Conservation (phyloP, 306 rosid species). For the Quercus ilex region DNA sequence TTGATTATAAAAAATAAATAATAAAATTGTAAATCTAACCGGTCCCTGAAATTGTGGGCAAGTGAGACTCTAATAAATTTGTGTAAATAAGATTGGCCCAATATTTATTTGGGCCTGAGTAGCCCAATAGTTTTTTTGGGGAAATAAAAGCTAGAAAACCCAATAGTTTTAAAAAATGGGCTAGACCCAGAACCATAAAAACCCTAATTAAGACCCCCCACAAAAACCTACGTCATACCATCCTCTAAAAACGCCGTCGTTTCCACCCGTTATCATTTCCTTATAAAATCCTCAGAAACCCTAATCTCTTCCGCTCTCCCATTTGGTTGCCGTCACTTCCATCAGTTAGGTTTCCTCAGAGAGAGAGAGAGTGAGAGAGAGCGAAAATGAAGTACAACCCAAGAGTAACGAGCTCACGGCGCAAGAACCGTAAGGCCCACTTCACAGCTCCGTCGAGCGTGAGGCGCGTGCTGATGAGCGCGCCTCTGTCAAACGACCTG, state of each 20-base stretch:
- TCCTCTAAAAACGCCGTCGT: not conserved
- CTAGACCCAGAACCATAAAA: no score
- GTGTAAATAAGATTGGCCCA: no score
- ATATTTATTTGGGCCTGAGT: no score
- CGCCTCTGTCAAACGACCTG: conserved; percentile 79
- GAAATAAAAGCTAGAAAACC: not conserved
- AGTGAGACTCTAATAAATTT: no score
- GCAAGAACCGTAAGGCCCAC: conserved; percentile 95
- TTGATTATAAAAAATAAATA: no score
- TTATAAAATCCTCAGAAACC: not conserved
- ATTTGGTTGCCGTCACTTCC: not conserved
- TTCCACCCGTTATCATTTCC: not conserved
- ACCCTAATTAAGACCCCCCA: not conserved
- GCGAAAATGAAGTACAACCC: conserved; percentile 81
- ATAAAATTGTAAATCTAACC: no score
- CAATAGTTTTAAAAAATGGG: not conserved
- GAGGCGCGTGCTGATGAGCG: conserved; percentile 83
- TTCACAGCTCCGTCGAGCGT: conserved; percentile 96
- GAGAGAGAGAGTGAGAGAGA: not conserved
- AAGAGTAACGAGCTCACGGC: conserved; percentile 81
- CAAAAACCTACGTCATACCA: not conserved
- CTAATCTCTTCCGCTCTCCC: not conserved
- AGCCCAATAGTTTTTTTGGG: no score
- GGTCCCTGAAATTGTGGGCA: no score
- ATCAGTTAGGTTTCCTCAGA: not conserved